These are phyloP conservation scores for Lentinula guzmanii DNA, from an alignment of 768 basidiomycete species.

Conservation along the genomic window DNA sequence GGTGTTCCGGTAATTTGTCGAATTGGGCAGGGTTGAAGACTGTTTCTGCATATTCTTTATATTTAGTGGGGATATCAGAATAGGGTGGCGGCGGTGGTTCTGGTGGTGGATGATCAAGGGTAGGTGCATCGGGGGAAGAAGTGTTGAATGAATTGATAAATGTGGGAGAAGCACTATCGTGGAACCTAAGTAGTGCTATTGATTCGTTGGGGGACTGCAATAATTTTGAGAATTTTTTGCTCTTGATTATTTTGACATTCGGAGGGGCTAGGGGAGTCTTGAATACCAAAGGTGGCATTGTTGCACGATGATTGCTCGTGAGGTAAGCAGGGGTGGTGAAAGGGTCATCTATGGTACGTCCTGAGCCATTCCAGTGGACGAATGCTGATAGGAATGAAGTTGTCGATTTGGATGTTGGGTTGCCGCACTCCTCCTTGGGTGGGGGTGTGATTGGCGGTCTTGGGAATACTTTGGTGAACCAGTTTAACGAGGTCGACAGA, in stretches of 20 bases:
- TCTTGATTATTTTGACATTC: no score
- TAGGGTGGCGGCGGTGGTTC: no score
- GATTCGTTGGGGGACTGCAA: no score
- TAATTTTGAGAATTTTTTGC: no score
- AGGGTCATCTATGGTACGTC: neutral
- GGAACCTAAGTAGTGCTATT: no score
- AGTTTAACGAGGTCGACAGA: neutral
- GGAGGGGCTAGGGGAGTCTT: no score
- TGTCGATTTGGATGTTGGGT: neutral
- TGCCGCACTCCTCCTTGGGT: neutral
- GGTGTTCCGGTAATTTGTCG: constrained; percentile 14
- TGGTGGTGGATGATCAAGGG: no score
- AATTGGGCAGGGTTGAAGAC: constrained; percentile 19
- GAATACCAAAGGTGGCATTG: no score
- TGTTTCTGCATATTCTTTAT: constrained; percentile 18
- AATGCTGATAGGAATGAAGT: neutral
- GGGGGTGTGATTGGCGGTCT: neutral
- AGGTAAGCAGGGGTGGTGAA: neutral
- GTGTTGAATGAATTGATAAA: no score
- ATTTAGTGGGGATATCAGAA: constrained; percentile 18
- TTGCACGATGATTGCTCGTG: no score
- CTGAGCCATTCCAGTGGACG: neutral
- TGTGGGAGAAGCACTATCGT: no score
- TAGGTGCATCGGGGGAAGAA: no score
- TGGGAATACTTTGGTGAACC: neutral